Evolutionary conservation across 1,139 yeast genomes (phyloP), one percentile per base, ranked within the genome.

Genomic region (Yamadazyma conglobata): DNA sequence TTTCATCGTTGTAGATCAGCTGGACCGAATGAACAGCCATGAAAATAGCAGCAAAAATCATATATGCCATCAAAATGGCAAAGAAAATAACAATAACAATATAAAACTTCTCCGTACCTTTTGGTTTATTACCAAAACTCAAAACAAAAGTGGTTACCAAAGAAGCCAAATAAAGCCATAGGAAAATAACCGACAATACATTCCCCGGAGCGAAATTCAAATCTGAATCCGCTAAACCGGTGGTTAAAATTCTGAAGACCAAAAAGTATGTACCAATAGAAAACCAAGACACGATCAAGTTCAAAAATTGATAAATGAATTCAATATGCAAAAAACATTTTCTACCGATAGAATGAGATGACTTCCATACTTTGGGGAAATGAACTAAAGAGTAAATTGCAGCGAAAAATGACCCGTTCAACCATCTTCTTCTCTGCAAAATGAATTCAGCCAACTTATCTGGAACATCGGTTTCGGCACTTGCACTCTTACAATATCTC

Each of bases 111-210:
- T 84, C 86, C 0, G 97, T 87, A 23, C 97, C 96, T 47, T 80
- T 82, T 2, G 98, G 98, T 35, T 89, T 81, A 54, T 91, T 91
- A 52, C 98, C 98, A 58, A 91, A 81, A 29, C 96, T 80, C 40
- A 91, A 63, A 32, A 91, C 89, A 57, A 91, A 91, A 11, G 95
- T 87, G 2, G 96, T 83, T 10, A 87, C 83, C n/a, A 91, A 58
- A 10, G 95, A 86, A 3, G 91, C 86, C 34, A 87, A 70, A 50
- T 91, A 91, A 21, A 91, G 61, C 96, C 97, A 91, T 11, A 89
- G 59, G 51, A 91, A 83, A 1, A 89, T 70, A 6, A 85, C 91
- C 3, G 94, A 79, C 19, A 91, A 64, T 5, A 83, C 68, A 35
- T 77, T 78, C 19, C 96, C 94, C 1, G 88, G 91, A 1, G 77